These are phyloP conservation scores for Capsicum rhomboideum DNA, from an alignment of 257 asterid genomes.

Conservation along the genomic window DNA sequence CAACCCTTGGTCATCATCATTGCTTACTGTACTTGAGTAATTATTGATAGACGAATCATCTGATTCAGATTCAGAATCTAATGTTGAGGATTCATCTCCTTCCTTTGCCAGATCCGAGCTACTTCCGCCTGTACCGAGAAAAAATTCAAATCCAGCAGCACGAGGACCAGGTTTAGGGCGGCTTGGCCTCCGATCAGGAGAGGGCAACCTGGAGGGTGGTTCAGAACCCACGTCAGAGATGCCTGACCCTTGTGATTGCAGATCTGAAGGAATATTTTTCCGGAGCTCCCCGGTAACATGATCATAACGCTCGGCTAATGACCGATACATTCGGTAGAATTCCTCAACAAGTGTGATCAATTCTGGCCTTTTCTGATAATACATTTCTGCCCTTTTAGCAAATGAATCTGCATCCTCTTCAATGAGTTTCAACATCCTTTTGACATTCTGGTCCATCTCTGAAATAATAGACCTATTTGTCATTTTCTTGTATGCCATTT, in stretches of 20 bases:
- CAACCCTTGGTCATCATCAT: slow-evolving; percentile 42
- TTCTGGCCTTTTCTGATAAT: slow-evolving; percentile 67
- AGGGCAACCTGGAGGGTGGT: slow-evolving; percentile 36
- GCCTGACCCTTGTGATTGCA: slow-evolving; percentile 89
- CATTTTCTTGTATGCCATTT: slow-evolving; percentile 25
- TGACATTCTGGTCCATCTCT: slow-evolving; percentile 69
- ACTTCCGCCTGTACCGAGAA: slow-evolving; percentile 48
- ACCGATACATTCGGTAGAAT: slow-evolving; percentile 50
- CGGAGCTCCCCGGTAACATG: slow-evolving; percentile 59
- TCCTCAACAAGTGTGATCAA: slow-evolving; percentile 57
- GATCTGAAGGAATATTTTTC: slow-evolving; percentile 60
- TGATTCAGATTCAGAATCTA: slow-evolving; percentile 77
- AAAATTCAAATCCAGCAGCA: slow-evolving; percentile 80
- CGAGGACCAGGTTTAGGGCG: slow-evolving; percentile 65
- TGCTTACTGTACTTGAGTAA: slow-evolving; percentile 30
- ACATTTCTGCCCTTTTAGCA: slow-evolving; percentile 67
- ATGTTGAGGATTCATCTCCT: slow-evolving; percentile 67
- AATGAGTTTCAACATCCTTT: slow-evolving; percentile 57
- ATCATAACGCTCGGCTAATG: slow-evolving; percentile 65
- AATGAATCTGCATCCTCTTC: slow-evolving; percentile 82
- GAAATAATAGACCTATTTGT: slow-evolving; percentile 25
- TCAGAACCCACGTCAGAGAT: slow-evolving; percentile 70
- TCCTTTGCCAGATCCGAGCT: slow-evolving; percentile 55
- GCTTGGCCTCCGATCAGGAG: slow-evolving; percentile 35
- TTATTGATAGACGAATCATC: slow-evolving; percentile 81